Conservation (phyloP, 352 stramenopile species). For the Globisporangium cystogenes region DNA sequence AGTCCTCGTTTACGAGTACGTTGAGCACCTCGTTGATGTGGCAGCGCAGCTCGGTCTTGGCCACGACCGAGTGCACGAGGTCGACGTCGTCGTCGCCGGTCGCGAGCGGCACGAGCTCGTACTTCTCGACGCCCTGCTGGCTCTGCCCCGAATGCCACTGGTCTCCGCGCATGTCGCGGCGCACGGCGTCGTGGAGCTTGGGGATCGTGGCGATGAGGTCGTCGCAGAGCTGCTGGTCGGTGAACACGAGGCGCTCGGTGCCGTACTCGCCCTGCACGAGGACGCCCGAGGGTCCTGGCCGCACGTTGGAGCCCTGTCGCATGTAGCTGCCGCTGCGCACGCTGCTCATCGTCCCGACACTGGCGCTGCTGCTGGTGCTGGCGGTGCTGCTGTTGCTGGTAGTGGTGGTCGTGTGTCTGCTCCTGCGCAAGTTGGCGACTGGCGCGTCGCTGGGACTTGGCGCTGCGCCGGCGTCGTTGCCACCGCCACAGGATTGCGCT, state of each 20-base stretch:
- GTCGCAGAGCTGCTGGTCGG: slow-evolving; percentile 50
- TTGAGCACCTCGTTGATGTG: slow-evolving; percentile 64
- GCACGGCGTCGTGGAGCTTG: slow-evolving; percentile 40
- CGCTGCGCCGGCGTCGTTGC: too few relatives aligned
- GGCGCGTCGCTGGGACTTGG: too few relatives aligned
- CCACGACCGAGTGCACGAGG: slow-evolving; percentile 40
- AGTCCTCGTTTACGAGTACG: slow-evolving; percentile 40
- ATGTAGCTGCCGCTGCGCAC: neutral
- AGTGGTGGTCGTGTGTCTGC: neutral
- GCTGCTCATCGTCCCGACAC: neutral
- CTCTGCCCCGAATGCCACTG: slow-evolving; percentile 28
- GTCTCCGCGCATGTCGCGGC: slow-evolving; percentile 23
- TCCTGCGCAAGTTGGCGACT: neutral
- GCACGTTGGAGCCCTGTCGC: neutral
- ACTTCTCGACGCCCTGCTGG: slow-evolving; percentile 34
- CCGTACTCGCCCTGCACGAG: slow-evolving; percentile 9
- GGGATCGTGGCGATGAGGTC: slow-evolving; percentile 55
- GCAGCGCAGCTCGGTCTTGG: slow-evolving; percentile 44
- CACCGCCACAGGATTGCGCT: too few relatives aligned
- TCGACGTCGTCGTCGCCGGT: slow-evolving; percentile 36
- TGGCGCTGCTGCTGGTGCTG: too few relatives aligned
- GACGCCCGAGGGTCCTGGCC: slow-evolving; percentile 1
- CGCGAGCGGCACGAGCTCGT: slow-evolving; percentile 29
- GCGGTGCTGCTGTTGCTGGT: neutral
- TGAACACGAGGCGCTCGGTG: slow-evolving; percentile 29